Conservation (phyloP, 805 yeast species). For the Myxozyma lipomycoides region DNA sequence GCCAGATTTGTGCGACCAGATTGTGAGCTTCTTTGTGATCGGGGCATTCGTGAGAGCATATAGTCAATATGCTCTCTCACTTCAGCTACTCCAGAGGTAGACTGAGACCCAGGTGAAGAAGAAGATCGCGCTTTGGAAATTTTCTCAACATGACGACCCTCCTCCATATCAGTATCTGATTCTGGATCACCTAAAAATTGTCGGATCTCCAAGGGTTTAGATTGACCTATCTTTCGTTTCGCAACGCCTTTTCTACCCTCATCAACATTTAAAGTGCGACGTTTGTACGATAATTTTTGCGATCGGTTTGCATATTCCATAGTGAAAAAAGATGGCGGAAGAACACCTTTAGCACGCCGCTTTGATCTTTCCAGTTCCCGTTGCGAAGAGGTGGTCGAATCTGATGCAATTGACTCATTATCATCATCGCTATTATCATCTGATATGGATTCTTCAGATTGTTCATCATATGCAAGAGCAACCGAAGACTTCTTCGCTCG, state of each 20-base stretch:
- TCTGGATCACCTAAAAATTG: conserved; percentile 19
- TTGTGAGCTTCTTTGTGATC: conserved; percentile 11
- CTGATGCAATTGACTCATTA: neutral
- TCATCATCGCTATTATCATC: neutral
- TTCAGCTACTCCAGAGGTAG: conserved; percentile 2
- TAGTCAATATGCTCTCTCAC: conserved; percentile 15
- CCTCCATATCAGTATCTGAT: conserved; percentile 8
- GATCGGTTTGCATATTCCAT: conserved; percentile 15
- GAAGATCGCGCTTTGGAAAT: neutral
- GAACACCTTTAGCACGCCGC: conserved; percentile 29
- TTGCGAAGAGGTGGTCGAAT: conserved; percentile 6
- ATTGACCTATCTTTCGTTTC: conserved; percentile 17
- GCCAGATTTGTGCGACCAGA: too few species aligned
- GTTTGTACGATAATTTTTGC: neutral
- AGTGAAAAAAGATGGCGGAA: conserved; percentile 33
- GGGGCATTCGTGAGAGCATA: conserved; percentile 7
- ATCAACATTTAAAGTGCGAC: neutral
- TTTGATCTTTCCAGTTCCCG: conserved; percentile 27
- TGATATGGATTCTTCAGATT: too few species aligned
- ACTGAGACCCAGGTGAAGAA: too few species aligned
- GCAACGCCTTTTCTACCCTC: conserved; percentile 26
- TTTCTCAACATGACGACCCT: neutral
- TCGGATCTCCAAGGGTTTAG: neutral
- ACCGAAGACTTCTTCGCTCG: too few species aligned
- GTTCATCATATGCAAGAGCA: too few species aligned